Evolutionary conservation across 345 rosid genomes (phyloP).

Genomic region (Erucastrum elatum): DNA sequence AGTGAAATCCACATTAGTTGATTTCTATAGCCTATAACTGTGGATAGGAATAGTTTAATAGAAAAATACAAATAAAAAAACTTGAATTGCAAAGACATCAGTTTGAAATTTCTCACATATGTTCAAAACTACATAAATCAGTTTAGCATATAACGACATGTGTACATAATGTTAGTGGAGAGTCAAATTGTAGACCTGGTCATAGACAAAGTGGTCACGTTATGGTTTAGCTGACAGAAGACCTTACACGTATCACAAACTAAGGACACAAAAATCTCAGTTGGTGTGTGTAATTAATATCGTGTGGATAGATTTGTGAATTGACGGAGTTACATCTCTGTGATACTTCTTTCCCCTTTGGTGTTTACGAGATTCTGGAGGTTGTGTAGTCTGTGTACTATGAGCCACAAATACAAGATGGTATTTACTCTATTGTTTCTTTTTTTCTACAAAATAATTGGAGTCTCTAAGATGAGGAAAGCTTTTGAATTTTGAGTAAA

Average conservation of each 20-base stretch:
- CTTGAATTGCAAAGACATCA: neutral
- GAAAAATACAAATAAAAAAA: neutral
- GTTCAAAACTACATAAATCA: neutral
- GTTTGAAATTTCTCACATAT: neutral
- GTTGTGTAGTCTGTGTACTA: no score
- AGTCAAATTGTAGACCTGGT: neutral
- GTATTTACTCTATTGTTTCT: neutral
- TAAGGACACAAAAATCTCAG: neutral
- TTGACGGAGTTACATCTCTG: neutral
- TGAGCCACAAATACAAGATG: no score
- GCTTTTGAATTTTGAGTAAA: neutral
- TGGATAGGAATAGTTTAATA: neutral
- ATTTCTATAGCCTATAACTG: neutral
- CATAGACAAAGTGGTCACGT: neutral
- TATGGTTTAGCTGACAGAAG: neutral
- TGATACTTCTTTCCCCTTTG: neutral
- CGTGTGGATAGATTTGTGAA: neutral
- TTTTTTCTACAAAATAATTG: neutral
- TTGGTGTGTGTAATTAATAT: neutral
- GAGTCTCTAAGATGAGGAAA: neutral
- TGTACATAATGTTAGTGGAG: neutral
- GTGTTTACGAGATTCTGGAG: no score
- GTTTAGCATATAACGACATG: neutral
- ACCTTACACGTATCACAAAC: neutral
- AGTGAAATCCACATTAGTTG: neutral